Evolutionary conservation across 176 grass and related monocot genomes (phyloP), one percentile per base, ranked within the genome.

Genomic region (Triticum aestivum): DNA sequence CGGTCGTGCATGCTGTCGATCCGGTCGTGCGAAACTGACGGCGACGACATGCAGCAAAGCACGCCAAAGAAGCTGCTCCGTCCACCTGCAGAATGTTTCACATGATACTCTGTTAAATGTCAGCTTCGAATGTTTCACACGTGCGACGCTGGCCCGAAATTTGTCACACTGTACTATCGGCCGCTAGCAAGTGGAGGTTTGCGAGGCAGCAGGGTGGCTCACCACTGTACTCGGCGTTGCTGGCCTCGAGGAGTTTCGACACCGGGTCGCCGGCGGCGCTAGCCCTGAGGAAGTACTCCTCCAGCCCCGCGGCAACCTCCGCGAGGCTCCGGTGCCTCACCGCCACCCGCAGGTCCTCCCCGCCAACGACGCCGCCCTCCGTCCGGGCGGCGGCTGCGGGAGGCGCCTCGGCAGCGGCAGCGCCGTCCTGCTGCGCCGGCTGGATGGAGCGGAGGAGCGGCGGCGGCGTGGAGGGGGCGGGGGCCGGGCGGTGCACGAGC

Each of bases 301-400:
- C 88, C 77, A 98, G 26, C 1, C 93, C 91, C 21, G 90, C 88
- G 6, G 90, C 92, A 7, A 98, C 93, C 82, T 98, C 94, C 17
- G 92, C 90, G 61, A 98, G 82, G 87, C 85, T 92, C 0, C 85
- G 84, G 79, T 96, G 93, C 78, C 90, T 88, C 84, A 96, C 89
- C 66, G 73, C 83, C 72, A 89, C 65, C 80, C 86, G 80, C 33
- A 88, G 12, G 82, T 94, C 91, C 30, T 90, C 84, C 1, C n/a
- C 41, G 6, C 17, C 52, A 32, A 0, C 24, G 41, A n/a, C n/a
- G 47, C 2, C 47, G 2, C 26, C 77, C 17, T 84, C 88, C 9
- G 65, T 30, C 67, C 66, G 75, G 7, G 54, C 76, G 14, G 54
- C 69, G 20, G 39, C 38, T 5, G 41, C 6, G 21, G 78, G 17